These are phyloP conservation scores for Leptographium procerum DNA, from an alignment of 2,329 filamentous ascomycete species.

Conservation along the genomic window DNA sequence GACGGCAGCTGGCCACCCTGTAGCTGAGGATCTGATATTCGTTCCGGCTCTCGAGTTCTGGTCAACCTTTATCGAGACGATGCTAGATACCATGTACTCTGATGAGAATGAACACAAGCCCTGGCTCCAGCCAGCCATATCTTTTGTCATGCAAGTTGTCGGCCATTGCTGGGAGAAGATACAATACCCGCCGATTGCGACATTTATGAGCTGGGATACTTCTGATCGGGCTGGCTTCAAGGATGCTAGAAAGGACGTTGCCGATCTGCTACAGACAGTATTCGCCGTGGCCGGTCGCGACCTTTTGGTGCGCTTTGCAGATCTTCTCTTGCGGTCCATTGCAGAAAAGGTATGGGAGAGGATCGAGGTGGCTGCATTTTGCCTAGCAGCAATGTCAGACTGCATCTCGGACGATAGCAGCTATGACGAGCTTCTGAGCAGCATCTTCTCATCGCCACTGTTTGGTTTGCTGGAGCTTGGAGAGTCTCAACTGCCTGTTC, in stretches of 20 bases:
- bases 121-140: slow-evolving; percentile 49
- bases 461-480: slow-evolving; percentile 42
- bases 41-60: slow-evolving; percentile 69
- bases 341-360: slow-evolving; percentile 41
- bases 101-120: slow-evolving; percentile 25
- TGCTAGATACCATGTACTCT: slow-evolving; percentile 46
- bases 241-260: slow-evolving; percentile 67
- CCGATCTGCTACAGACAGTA: slow-evolving; percentile 62
- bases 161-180: slow-evolving; percentile 59
- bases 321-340: slow-evolving; percentile 40
- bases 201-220: slow-evolving; percentile 56
- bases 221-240: slow-evolving; percentile 56
- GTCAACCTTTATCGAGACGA: slow-evolving; percentile 62
- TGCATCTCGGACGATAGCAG: slow-evolving; percentile 46
- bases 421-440: slow-evolving; percentile 46
- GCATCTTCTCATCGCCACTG: slow-evolving; percentile 50
- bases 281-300: slow-evolving; percentile 49
- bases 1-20: slow-evolving; percentile 52
- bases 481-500: slow-evolving; percentile 42
- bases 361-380: slow-evolving; percentile 50
- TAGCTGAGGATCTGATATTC: slow-evolving; percentile 64
- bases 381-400: slow-evolving; percentile 56
- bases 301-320: slow-evolving; percentile 45
- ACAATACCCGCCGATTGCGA: slow-evolving; percentile 48
- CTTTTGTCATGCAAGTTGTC: slow-evolving; percentile 51